A percentile compares a stretch with the other conserved stretches of the same genome.
phyloP scores from a whole-genome alignment of 2,329 filamentous ascomycete species.

The Aureobasidium pullulans region DNA sequence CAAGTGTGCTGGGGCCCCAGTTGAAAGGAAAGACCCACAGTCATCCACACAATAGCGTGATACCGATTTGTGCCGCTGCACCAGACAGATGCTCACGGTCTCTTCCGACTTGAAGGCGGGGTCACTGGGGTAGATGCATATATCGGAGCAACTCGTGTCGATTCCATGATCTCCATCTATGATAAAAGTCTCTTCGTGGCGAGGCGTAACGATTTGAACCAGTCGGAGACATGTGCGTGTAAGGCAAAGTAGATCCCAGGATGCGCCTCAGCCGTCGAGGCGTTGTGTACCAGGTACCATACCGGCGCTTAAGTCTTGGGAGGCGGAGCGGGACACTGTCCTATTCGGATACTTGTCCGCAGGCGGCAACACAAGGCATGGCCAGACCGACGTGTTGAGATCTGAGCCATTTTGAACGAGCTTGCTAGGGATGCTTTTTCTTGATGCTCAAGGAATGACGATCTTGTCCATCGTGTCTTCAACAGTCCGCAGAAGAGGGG shows the following conservation, averaged over 20 bases:
- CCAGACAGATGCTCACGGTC: not conserved
- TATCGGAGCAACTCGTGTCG: not conserved
- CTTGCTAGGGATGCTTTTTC: not conserved
- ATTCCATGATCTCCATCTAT: not conserved
- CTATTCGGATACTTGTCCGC: not conserved
- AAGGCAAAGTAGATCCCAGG: not conserved
- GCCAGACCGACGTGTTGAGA: not conserved
- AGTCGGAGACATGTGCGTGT: not conserved
- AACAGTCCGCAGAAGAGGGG: conserved; percentile 62
- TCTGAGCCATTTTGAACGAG: not conserved
- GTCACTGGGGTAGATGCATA: not conserved
- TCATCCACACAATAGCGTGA: not conserved
- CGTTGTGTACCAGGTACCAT: not conserved
- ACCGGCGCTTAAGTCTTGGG: not conserved
- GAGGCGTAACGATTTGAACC: not conserved
- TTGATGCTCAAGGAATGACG: conserved; percentile 5
- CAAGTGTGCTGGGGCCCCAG: not conserved
- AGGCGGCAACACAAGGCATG: not conserved
- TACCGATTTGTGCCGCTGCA: not conserved
- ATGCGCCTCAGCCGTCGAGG: conserved; percentile 2
- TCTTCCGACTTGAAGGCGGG: not conserved
- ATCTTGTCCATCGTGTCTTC: conserved; percentile 54
- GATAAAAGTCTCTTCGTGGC: not conserved
- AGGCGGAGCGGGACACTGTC: not conserved
- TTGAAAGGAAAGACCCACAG: not conserved